A percentile compares a stretch with the other conserved stretches of the same genome.
phyloP scores from a whole-genome alignment of 2,329 filamentous ascomycete species.

The Alternaria arbusti region DNA sequence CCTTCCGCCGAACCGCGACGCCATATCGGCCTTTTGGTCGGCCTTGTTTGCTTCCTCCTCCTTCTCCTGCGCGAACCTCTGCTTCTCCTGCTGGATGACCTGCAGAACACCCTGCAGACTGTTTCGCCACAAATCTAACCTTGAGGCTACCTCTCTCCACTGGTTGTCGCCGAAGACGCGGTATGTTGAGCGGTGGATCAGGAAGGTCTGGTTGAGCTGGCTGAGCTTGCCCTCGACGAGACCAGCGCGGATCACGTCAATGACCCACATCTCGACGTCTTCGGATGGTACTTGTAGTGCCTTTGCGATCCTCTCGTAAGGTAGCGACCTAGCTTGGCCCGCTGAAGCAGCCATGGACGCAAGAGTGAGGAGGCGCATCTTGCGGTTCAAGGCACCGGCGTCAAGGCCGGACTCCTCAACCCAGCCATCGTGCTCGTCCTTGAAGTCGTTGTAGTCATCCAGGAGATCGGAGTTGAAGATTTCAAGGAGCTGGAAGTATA shows the following conservation, averaged over 20 bases:
- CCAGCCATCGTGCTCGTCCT: slow-evolving; percentile 87
- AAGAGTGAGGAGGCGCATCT: slow-evolving; percentile 95
- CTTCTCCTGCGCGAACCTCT: slow-evolving; percentile 76
- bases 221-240: slow-evolving; percentile 96
- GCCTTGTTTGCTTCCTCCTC: slow-evolving; percentile 77
- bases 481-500: slow-evolving; percentile 90
- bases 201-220: slow-evolving; percentile 89
- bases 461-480: slow-evolving; percentile 94
- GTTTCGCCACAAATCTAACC: slow-evolving; percentile 88
- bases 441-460: slow-evolving; percentile 95
- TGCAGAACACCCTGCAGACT: slow-evolving; percentile 79
- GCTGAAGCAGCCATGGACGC: slow-evolving; percentile 85
- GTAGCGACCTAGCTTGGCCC: slow-evolving; percentile 78
- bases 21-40: slow-evolving; percentile 66
- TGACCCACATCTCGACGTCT: slow-evolving; percentile 98
- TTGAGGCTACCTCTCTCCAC: slow-evolving; percentile 91
- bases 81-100: slow-evolving; percentile 81
- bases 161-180: slow-evolving; percentile 97
- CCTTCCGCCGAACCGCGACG: slow-evolving; percentile 33
- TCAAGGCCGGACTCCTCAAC: slow-evolving; percentile 78
- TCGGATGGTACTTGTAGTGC: slow-evolving; percentile 81
- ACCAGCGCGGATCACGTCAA: slow-evolving; percentile 94
- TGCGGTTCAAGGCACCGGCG: slow-evolving; percentile 78
- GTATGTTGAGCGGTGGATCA: slow-evolving; percentile 95
- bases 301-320: slow-evolving; percentile 83